These are phyloP conservation scores for Emydomyces testavorans DNA, from an alignment of 2,329 filamentous ascomycete species.

Conservation along the genomic window DNA sequence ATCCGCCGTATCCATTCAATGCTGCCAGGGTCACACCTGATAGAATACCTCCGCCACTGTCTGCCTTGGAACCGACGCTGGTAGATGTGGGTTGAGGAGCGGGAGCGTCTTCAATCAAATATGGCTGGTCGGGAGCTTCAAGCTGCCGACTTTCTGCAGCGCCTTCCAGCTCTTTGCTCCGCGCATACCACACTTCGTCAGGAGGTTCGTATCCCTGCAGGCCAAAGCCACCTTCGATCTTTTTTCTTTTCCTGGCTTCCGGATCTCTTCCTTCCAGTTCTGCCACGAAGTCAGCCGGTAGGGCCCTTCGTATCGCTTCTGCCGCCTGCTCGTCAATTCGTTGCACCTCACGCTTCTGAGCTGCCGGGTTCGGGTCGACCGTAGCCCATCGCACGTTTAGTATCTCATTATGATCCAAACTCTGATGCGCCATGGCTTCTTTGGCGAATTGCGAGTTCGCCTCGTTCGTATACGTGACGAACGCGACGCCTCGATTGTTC, in stretches of 20 bases:
- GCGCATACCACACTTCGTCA: slow-evolving; percentile 84
- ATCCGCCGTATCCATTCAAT: slow-evolving; percentile 47
- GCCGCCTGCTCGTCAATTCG: slow-evolving; percentile 92
- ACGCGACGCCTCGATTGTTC: slow-evolving; percentile 79
- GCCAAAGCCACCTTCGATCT: slow-evolving; percentile 79
- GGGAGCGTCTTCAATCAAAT: slow-evolving; percentile 38
- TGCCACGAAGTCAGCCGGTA: slow-evolving; percentile 82
- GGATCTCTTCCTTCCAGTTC: slow-evolving; percentile 88
- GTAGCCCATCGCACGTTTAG: slow-evolving; percentile 97
- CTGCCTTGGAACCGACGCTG: slow-evolving; percentile 11
- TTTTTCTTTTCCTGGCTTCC: slow-evolving; percentile 75
- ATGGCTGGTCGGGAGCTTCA: slow-evolving; percentile 37
- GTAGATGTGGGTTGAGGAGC: slow-evolving; percentile 19
- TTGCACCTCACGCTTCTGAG: slow-evolving; percentile 79
- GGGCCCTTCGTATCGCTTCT: slow-evolving; percentile 74
- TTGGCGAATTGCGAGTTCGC: slow-evolving; percentile 83
- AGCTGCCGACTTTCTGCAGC: slow-evolving; percentile 49
- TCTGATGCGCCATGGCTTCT: slow-evolving; percentile 92
- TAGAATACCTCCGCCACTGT: slow-evolving; percentile 55
- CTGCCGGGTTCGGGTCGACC: slow-evolving; percentile 87
- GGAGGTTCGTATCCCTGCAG: slow-evolving; percentile 86
- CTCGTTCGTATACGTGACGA: slow-evolving; percentile 88
- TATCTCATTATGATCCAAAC: slow-evolving; percentile 80
- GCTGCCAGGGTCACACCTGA: slow-evolving; percentile 72
- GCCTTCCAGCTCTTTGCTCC: slow-evolving; percentile 58